Conservation (phyloP, 768 basidiomycete species). For the Lactarius akahatsu region DNA sequence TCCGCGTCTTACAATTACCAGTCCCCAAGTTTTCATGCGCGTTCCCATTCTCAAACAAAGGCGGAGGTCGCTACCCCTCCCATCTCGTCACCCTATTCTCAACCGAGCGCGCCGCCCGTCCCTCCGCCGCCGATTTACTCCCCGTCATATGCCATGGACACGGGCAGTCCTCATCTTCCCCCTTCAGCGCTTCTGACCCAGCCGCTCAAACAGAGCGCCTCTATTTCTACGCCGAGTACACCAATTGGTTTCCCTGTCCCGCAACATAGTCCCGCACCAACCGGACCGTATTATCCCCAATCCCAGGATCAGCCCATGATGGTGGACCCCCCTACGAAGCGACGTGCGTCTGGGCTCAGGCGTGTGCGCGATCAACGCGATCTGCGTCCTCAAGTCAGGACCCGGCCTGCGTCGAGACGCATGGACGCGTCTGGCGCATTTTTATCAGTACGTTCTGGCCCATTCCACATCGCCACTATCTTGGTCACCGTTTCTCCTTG, state of each 20-base stretch:
- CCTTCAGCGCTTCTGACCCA: constrained; percentile 52
- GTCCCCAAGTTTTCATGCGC: constrained; percentile 42
- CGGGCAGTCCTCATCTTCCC: constrained; percentile 58
- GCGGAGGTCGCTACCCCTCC: constrained; percentile 30
- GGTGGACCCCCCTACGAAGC: constrained; percentile 63
- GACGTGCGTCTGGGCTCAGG: constrained; percentile 74
- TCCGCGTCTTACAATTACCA: constrained; percentile 49
- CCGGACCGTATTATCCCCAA: constrained; percentile 53
- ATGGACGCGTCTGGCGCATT: constrained; percentile 75
- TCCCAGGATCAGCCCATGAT: constrained; percentile 61
- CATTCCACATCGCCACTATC: constrained; percentile 8
- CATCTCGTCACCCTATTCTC: constrained; percentile 57
- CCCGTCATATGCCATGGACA: constrained; percentile 60
- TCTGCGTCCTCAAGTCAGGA: constrained; percentile 71
- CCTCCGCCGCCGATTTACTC: constrained; percentile 42
- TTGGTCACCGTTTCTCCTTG: constrained; percentile 27
- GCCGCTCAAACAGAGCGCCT: constrained; percentile 48
- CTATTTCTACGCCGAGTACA: constrained; percentile 67
- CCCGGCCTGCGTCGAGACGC: constrained; percentile 61
- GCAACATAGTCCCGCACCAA: constrained; percentile 46
- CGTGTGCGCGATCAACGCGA: constrained; percentile 76
- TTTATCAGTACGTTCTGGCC: constrained; percentile 65
- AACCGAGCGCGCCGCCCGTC: constrained; percentile 42
- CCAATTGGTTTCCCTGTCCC: constrained; percentile 66
- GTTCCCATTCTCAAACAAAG: constrained; percentile 55